These are phyloP conservation scores for Magnolia kwangsiensis DNA, from an alignment of 164 flowering plant genomes.

Conservation along the genomic window DNA sequence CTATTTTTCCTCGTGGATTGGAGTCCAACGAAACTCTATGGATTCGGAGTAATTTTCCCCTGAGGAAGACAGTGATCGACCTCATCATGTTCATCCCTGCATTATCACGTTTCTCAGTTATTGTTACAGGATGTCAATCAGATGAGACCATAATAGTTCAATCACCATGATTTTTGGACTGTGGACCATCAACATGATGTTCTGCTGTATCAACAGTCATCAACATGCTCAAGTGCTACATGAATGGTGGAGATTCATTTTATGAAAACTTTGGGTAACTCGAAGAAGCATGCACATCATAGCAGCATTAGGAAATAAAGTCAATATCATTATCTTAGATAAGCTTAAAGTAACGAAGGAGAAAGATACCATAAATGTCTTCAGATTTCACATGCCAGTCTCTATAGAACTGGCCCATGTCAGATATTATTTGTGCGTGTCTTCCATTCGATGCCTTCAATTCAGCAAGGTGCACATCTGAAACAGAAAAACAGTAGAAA, in stretches of 20 bases:
- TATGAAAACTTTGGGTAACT: neutral
- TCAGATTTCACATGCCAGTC: constrained; percentile 95
- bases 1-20: no score
- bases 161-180: neutral
- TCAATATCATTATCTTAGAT: neutral
- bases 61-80: no score
- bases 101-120: no score
- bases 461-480: constrained; percentile 71
- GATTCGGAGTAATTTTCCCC: no score
- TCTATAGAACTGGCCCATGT: constrained; percentile 79
- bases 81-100: no score
- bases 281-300: neutral
- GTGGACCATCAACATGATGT: neutral
- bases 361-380: constrained; percentile 66
- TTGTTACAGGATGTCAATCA: neutral
- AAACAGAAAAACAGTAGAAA: neutral
- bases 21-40: no score
- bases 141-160: neutral
- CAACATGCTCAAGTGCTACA: neutral
- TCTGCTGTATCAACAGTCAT: neutral
- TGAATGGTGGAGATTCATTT: neutral
- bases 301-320: neutral
- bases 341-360: neutral
- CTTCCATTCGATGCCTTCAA: constrained; percentile 68
- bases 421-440: constrained; percentile 50